Percentiles rank a stretch among this genome's conserved stretches.
phyloP scores from a whole-genome alignment of 2,329 filamentous ascomycete species.

The Verticillium nubilum region DNA sequence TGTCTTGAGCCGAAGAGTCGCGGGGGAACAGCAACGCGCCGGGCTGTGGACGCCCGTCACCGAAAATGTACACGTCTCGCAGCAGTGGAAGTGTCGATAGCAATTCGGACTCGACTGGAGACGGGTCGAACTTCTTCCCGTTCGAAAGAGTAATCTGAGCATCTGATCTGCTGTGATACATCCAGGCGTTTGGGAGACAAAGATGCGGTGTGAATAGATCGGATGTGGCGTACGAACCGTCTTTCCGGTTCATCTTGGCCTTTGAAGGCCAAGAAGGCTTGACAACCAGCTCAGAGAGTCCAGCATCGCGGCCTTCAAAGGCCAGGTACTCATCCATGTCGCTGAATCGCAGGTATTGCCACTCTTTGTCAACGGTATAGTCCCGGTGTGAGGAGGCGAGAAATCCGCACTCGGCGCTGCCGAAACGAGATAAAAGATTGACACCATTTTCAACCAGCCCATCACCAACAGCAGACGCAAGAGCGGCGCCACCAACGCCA shows the following conservation, averaged over 20 bases:
- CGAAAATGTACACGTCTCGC: slow-evolving; percentile 56
- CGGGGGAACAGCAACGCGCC: slow-evolving; percentile 48
- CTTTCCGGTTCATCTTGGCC: slow-evolving; percentile 48
- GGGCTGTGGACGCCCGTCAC: slow-evolving; percentile 46
- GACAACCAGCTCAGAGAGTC: slow-evolving; percentile 49
- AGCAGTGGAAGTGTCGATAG: slow-evolving; percentile 33
- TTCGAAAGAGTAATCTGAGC: slow-evolving; percentile 56
- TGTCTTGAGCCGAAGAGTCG: slow-evolving; percentile 12
- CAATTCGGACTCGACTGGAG: slow-evolving; percentile 51
- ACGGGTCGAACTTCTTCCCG: slow-evolving; percentile 64
- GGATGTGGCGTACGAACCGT: slow-evolving; percentile 56
- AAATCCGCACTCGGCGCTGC: slow-evolving; percentile 63
- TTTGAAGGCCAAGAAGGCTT: slow-evolving; percentile 50
- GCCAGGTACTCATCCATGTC: slow-evolving; percentile 23
- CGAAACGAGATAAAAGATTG: slow-evolving; percentile 56
- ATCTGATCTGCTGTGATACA: slow-evolving; percentile 55
- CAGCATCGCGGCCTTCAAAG: slow-evolving; percentile 40
- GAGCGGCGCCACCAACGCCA: slow-evolving; percentile 57
- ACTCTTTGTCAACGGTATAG: slow-evolving; percentile 48
- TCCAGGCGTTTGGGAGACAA: slow-evolving; percentile 47
- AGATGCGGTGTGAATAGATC: slow-evolving; percentile 56
- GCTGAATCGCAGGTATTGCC: slow-evolving; percentile 51
- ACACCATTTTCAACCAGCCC: slow-evolving; percentile 43
- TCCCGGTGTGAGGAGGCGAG: slow-evolving; percentile 56
- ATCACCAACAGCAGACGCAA: slow-evolving; percentile 48